phyloP scores from a whole-genome alignment of 108 stramenopile species.

The Pelagomonas calceolata region DNA sequence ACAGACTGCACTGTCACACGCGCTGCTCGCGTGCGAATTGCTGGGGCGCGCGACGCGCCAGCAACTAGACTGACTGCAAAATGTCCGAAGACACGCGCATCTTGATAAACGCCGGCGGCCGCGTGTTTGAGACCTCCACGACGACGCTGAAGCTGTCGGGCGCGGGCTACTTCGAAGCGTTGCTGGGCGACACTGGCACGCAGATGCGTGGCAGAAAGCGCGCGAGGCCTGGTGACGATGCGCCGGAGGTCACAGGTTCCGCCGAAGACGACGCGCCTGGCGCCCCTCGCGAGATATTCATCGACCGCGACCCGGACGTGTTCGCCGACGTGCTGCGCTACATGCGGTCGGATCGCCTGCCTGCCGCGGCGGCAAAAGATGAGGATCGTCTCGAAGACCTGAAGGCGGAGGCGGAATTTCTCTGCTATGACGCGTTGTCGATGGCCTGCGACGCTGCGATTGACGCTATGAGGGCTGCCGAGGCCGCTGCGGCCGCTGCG shows the following conservation, averaged over 20 bases:
- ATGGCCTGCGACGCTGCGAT: not conserved
- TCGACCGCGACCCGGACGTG: constrained; percentile 6
- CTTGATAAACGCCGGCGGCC: not conserved
- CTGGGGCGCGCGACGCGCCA: too few relatives aligned
- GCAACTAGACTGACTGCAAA: too few relatives aligned
- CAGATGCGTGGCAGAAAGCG: not conserved
- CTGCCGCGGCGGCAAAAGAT: not conserved
- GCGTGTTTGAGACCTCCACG: not conserved
- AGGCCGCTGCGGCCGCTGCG: too few relatives aligned
- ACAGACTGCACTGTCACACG: too few relatives aligned
- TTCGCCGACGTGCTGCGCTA: not conserved
- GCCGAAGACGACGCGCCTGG: too few relatives aligned
- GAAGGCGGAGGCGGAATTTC: constrained; percentile 4
- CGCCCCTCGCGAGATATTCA: not conserved
- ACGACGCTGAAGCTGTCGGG: not conserved
- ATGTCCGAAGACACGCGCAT: too few relatives aligned
- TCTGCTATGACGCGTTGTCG: not conserved
- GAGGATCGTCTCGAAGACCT: not conserved
- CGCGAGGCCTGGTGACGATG: too few relatives aligned
- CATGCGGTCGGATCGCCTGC: constrained; percentile 1
- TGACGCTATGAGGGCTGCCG: too few relatives aligned
- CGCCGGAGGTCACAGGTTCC: not conserved
- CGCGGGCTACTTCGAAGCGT: not conserved
- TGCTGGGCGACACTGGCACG: not conserved
- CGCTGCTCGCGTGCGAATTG: too few relatives aligned